Percentiles rank a stretch among this genome's conserved stretches.
Evolutionary conservation across 2,329 filamentous ascomycete species (phyloP).

Genomic region (Cadophora gregata): DNA sequence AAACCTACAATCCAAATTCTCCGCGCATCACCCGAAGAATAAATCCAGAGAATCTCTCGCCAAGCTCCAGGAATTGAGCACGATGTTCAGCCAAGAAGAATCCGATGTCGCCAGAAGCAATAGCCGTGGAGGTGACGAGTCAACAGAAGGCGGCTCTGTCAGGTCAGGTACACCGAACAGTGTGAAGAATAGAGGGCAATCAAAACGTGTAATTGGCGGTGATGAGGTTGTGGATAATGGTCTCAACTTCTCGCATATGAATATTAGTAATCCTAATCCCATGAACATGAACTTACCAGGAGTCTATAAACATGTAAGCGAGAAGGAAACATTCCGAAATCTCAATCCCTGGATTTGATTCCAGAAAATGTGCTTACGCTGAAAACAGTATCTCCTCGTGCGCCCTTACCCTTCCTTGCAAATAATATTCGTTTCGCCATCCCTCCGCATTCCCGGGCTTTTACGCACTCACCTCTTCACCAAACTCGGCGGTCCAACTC

Average conservation of each 20-base stretch:
- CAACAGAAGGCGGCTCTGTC: slow-evolving; percentile 29
- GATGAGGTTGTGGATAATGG: slow-evolving; percentile 25
- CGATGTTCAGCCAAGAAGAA: slow-evolving; percentile 72
- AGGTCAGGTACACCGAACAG: slow-evolving; percentile 26
- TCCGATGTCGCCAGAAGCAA: slow-evolving; percentile 64
- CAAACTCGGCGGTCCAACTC: slow-evolving; percentile 55
- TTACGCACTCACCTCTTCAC: slow-evolving; percentile 62
- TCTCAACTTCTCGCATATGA: slow-evolving; percentile 25
- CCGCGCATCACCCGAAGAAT: not conserved
- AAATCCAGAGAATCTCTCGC: slow-evolving; percentile 50
- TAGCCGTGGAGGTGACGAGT: slow-evolving; percentile 58
- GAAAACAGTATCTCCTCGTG: slow-evolving; percentile 61
- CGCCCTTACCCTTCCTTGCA: slow-evolving; percentile 68
- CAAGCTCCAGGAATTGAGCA: slow-evolving; percentile 67
- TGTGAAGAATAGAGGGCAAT: slow-evolving; percentile 27
- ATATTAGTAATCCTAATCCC: slow-evolving; percentile 23
- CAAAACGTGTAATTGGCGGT: slow-evolving; percentile 30
- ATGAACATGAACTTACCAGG: slow-evolving; percentile 44
- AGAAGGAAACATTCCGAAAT: not conserved
- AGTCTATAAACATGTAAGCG: slow-evolving; percentile 51
- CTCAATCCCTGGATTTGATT: not conserved
- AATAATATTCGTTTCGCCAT: slow-evolving; percentile 72
- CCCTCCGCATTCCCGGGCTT: slow-evolving; percentile 69
- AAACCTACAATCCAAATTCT: not conserved
- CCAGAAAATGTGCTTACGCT: not conserved